Evolutionary conservation across 106 monocot species (phyloP).

Genomic region (Dendrobium nobile): DNA sequence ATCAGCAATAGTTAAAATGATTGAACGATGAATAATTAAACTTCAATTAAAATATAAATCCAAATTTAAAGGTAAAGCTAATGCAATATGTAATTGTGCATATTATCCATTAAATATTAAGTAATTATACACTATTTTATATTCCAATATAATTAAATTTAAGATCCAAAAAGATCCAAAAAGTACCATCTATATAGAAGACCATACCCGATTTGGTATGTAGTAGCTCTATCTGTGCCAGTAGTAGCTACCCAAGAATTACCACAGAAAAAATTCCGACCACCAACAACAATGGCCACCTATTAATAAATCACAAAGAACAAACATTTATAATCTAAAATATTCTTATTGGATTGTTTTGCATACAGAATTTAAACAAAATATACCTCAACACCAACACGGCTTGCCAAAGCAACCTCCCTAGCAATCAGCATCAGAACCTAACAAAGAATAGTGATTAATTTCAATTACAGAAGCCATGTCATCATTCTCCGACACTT

Average conservation of each 20-base stretch:
- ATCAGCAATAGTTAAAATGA: too few relatives aligned
- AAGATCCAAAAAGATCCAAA: neutral
- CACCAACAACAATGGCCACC: constrained; percentile 95
- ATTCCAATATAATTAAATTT: neutral
- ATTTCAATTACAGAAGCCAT: neutral
- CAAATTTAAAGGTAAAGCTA: too few relatives aligned
- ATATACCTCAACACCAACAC: constrained; percentile 75
- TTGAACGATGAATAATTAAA: too few relatives aligned
- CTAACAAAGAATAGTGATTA: constrained; percentile 22
- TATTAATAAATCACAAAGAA: constrained; percentile 15
- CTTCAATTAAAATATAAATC: too few relatives aligned
- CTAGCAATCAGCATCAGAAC: constrained; percentile 76
- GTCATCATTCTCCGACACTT: neutral
- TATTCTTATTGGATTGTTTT: neutral
- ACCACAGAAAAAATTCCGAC: constrained; percentile 93
- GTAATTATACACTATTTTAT: neutral
- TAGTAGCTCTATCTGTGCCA: constrained; percentile 58
- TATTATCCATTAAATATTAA: neutral
- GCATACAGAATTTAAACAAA: neutral
- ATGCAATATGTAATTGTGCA: neutral
- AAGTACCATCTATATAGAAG: neutral
- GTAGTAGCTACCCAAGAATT: constrained; percentile 78
- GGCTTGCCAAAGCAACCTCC: constrained; percentile 75
- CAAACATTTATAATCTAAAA: neutral
- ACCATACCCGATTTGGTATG: constrained; percentile 85